Percentiles rank a stretch among this genome's conserved stretches.
phyloP scores from a whole-genome alignment of 2,329 filamentous ascomycete genomes.

The Sordariomycetes sp. region DNA sequence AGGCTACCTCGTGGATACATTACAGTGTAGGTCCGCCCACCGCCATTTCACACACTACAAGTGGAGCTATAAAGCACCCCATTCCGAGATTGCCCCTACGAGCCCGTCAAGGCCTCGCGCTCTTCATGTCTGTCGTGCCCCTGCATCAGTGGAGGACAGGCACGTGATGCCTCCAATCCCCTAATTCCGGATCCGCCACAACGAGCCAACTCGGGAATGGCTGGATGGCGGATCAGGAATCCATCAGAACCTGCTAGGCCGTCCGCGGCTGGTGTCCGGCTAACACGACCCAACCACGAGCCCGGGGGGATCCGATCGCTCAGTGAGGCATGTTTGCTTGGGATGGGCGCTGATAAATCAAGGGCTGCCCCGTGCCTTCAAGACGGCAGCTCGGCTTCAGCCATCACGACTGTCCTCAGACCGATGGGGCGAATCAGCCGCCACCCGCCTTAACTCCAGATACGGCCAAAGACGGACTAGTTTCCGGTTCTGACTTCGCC shows the following conservation, averaged over 20 bases:
- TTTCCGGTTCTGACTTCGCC: neutral
- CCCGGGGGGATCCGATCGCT: neutral
- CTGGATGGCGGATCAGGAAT: neutral
- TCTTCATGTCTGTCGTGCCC: neutral
- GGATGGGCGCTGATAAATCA: neutral
- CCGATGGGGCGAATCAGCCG: neutral
- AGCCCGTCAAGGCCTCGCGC: neutral
- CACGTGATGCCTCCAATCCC: neutral
- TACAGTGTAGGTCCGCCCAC: no score
- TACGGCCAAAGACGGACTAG: neutral
- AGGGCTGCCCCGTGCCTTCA: neutral
- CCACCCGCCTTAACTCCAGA: neutral
- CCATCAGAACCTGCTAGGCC: neutral
- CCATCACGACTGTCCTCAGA: no score
- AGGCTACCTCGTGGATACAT: no score
- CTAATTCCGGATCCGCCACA: neutral
- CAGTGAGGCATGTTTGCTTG: neutral
- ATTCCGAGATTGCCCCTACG: no score
- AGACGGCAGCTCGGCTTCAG: neutral
- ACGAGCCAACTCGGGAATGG: neutral
- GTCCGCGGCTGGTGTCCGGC: neutral
- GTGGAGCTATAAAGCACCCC: no score
- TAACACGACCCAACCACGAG: neutral
- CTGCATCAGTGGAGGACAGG: neutral
- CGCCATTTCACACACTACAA: no score